These are phyloP conservation scores for Penicillium samsonianum DNA, from an alignment of 495 filamentous ascomycete species.

Conservation along the genomic window DNA sequence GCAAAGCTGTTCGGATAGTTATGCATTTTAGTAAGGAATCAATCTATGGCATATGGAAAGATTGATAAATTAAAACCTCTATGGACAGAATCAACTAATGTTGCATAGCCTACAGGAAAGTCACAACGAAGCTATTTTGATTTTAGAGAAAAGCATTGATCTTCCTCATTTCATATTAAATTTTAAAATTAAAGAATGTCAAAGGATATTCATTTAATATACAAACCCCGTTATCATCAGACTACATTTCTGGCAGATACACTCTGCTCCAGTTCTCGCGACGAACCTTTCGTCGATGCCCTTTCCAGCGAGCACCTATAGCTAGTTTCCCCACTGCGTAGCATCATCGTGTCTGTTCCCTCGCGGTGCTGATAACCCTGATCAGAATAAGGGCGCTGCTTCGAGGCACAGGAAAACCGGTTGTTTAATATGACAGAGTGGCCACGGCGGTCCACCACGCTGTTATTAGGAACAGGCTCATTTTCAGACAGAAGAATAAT, in stretches of 20 bases:
- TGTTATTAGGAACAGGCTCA: conserved; percentile 54
- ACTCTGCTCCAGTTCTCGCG: conserved; percentile 11
- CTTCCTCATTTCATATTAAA: no score
- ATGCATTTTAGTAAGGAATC: no score
- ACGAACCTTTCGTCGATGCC: conserved; percentile 13
- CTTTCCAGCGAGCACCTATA: conserved; percentile 4
- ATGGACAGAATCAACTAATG: no score
- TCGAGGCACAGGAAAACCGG: conserved; percentile 45
- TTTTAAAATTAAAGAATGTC: no score
- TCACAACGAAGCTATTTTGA: no score
- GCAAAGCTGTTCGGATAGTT: no score
- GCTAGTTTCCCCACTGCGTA: background rate
- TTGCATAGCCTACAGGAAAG: no score
- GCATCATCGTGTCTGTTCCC: conserved; percentile 6
- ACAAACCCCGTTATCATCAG: no score
- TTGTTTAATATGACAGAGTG: conserved; percentile 53
- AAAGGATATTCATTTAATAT: no score
- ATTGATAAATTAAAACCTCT: no score
- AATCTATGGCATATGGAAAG: no score
- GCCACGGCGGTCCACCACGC: conserved; percentile 47
- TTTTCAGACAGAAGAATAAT: conserved; percentile 50
- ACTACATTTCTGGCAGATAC: background rate
- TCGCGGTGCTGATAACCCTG: background rate
- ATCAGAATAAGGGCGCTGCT: background rate
- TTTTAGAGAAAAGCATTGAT: no score